Evolutionary conservation across 768 basidiomycete genomes (phyloP).

Genomic region (Clitopilus passeckerianus): DNA sequence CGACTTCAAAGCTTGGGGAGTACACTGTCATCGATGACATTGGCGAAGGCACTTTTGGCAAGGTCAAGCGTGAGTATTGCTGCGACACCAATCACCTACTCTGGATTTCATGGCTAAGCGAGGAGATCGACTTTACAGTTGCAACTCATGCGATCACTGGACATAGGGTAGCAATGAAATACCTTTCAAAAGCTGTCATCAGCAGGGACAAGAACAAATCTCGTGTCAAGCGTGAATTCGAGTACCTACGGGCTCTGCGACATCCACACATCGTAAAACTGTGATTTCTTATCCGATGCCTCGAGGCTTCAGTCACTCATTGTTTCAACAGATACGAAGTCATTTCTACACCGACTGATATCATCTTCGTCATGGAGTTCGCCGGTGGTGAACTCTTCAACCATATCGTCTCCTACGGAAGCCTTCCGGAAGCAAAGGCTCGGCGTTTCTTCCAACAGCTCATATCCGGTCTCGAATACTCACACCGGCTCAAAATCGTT

Average conservation of each 20-base stretch:
- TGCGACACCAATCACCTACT: not conserved
- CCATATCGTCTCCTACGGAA: constrained; percentile 92
- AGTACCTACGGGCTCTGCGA: constrained; percentile 90
- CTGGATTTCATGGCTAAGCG: constrained; percentile 3
- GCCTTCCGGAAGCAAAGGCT: constrained; percentile 84
- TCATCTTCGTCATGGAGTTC: constrained; percentile 97
- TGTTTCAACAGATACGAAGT: constrained; percentile 60
- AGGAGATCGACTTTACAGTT: constrained; percentile 44
- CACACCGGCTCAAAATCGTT: constrained; percentile 93
- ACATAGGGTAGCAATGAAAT: constrained; percentile 97
- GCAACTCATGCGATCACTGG: constrained; percentile 93
- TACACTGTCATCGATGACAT: constrained; percentile 86
- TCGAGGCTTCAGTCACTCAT: constrained; percentile 8
- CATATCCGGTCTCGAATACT: constrained; percentile 96
- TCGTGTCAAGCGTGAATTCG: constrained; percentile 90
- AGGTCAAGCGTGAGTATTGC: constrained; percentile 92
- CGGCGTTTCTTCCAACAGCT: constrained; percentile 98
- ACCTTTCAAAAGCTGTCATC: constrained; percentile 92
- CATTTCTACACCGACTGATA: constrained; percentile 91
- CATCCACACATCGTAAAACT: constrained; percentile 99
- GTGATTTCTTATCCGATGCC: constrained; percentile 39
- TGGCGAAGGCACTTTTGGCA: constrained; percentile 96
- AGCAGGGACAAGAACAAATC: constrained; percentile 88
- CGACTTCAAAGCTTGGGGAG: constrained; percentile 80
- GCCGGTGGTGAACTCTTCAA: constrained; percentile 97